These are phyloP conservation scores for Ophiorrhiza pumila DNA, from an alignment of 257 asterid genomes.

Conservation along the genomic window DNA sequence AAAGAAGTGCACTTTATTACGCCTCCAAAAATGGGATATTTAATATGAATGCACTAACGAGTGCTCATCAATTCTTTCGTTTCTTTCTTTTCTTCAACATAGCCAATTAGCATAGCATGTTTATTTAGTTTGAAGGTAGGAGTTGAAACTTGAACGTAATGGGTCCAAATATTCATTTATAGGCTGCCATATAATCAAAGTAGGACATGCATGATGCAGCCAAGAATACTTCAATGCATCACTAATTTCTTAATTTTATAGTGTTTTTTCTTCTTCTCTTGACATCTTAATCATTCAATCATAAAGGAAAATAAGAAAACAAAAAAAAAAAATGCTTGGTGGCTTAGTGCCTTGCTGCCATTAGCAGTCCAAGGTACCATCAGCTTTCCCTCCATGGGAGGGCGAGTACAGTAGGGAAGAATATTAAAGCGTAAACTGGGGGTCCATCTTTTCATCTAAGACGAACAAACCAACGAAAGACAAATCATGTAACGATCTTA, in stretches of 20 bases:
- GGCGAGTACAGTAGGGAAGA: neutral
- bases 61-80: no score
- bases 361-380: neutral
- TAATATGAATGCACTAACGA: no score
- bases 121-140: conserved; percentile 14
- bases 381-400: neutral
- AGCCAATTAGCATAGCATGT: no score
- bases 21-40: neutral
- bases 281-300: neutral
- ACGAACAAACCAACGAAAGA: neutral
- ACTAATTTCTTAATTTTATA: no score
- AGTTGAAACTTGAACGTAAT: conserved; percentile 10
- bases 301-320: neutral
- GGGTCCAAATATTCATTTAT: conserved; percentile 18
- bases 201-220: neutral
- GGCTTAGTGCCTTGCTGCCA: neutral
- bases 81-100: no score
- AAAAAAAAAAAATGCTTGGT: no score
- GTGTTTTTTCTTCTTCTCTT: no score
- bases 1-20: neutral
- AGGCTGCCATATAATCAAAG: neutral
- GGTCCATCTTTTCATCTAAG: conserved; percentile 1
- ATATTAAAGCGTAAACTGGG: neutral
- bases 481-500: neutral
- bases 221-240: neutral